phyloP scores from a whole-genome alignment of 805 yeast species.

The Yarrowia phangngaensis region DNA sequence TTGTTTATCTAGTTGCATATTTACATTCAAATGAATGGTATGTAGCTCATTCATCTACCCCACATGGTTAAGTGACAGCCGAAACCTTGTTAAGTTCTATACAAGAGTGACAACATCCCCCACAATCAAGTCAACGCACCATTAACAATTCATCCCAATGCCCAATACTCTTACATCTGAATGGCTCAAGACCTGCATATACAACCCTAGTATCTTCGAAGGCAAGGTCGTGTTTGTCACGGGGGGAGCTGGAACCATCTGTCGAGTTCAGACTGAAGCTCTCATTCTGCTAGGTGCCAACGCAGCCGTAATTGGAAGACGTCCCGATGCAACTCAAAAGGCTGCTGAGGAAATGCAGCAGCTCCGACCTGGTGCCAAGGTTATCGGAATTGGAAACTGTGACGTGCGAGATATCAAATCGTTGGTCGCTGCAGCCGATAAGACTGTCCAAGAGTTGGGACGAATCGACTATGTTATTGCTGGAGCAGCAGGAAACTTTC shows the following conservation, averaged over 20 bases:
- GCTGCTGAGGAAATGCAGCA: slow-evolving; percentile 63
- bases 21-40: no score
- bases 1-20: no score
- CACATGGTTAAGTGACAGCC: no score
- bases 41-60: no score
- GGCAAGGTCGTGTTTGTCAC: slow-evolving; percentile 88
- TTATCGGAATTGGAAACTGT: slow-evolving; percentile 63
- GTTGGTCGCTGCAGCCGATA: slow-evolving; percentile 57
- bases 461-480: slow-evolving; percentile 82
- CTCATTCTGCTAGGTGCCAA: slow-evolving; percentile 78
- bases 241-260: slow-evolving; percentile 94
- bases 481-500: slow-evolving; percentile 95
- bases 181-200: slow-evolving; percentile 35
- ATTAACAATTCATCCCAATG: background rate
- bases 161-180: slow-evolving; percentile 26
- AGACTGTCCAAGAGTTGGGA: slow-evolving; percentile 66
- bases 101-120: background rate
- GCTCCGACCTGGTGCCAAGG: slow-evolving; percentile 62
- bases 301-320: slow-evolving; percentile 82
- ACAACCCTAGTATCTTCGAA: slow-evolving; percentile 61
- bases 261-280: slow-evolving; percentile 85
- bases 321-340: slow-evolving; percentile 55
- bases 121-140: background rate
- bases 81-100: slow-evolving; percentile 3
- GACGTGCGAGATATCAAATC: slow-evolving; percentile 73